Conservation (phyloP, 495 filamentous ascomycete genomes). For the Neurospora sp. region DNA sequence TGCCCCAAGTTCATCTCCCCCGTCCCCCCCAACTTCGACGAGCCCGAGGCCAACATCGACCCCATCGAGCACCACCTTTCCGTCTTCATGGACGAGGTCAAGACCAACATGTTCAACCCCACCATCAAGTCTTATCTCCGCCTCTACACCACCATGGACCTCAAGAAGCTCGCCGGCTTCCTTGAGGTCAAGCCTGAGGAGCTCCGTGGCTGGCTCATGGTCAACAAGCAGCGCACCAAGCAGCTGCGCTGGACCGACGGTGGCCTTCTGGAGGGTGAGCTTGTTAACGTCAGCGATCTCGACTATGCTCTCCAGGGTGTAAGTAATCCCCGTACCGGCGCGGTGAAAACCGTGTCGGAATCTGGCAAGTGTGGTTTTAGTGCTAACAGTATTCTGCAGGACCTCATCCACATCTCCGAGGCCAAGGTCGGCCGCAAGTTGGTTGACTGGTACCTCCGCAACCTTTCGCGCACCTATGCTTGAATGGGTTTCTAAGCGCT, state of each 20-base stretch:
- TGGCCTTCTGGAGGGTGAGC: constrained; percentile 81
- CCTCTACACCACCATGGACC: constrained; percentile 98
- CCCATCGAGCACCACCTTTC: constrained; percentile 92
- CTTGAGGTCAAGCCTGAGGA: constrained; percentile 89
- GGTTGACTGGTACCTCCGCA: constrained; percentile 98
- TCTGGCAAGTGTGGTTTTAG: background rate
- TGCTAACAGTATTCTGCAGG: constrained; percentile 30
- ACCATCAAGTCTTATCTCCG: constrained; percentile 96
- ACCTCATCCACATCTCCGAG: constrained; percentile 96
- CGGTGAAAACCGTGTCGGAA: background rate
- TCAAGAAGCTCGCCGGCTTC: constrained; percentile 96
- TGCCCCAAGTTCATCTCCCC: constrained; percentile 99
- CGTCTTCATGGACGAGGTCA: constrained; percentile 99
- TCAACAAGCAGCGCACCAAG: constrained; percentile 97
- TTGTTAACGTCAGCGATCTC: constrained; percentile 80
- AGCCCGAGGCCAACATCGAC: constrained; percentile 87
- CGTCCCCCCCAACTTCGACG: constrained; percentile 93
- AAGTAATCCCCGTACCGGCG: constrained; percentile 26
- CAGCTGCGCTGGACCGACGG: constrained; percentile 92
- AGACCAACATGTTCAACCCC: constrained; percentile 90
- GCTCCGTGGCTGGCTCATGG: constrained; percentile 77
- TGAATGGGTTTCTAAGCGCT: constrained; percentile 3
- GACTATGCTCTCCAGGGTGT: constrained; percentile 94
- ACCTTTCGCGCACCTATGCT: constrained; percentile 82
- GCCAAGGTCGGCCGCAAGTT: constrained; percentile 94